These are phyloP conservation scores for Saccharomyces hybrid DNA, from an alignment of 1,139 yeast species.

Conservation along the genomic window DNA sequence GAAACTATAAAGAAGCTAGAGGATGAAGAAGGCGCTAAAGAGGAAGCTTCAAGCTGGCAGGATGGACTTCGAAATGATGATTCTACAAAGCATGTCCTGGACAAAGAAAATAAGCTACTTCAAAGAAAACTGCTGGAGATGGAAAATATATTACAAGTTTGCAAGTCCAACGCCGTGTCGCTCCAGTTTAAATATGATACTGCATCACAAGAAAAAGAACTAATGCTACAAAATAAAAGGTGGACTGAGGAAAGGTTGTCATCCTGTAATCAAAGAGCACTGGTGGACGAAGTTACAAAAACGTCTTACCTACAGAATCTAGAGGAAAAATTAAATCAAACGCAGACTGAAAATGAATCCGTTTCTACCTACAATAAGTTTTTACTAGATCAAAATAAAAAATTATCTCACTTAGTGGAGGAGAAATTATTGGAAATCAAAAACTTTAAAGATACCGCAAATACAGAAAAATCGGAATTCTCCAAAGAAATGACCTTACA, in stretches of 20 bases:
- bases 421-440: constrained; percentile 36
- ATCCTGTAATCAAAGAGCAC: neutral
- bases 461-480: constrained; percentile 46
- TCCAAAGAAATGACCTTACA: constrained; percentile 57
- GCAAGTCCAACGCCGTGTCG: constrained; percentile 31
- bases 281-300: neutral
- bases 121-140: constrained; percentile 37
- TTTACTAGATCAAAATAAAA: constrained; percentile 24
- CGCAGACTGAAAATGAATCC: constrained; percentile 36
- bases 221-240: neutral
- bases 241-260: neutral
- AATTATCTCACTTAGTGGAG: constrained; percentile 14
- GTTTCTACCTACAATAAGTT: constrained; percentile 16
- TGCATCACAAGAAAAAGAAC: neutral
- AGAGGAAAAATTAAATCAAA: constrained; percentile 22
- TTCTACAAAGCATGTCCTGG: constrained; percentile 34
- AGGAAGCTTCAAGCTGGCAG: neutral
- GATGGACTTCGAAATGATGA: neutral
- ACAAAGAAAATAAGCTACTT: constrained; percentile 40
- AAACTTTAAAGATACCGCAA: constrained; percentile 42
- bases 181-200: constrained; percentile 12
- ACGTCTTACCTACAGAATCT: neutral
- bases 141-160: constrained; percentile 35
- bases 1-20: constrained; percentile 34
- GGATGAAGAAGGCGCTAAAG: neutral